phyloP scores from a whole-genome alignment of 805 yeast species.

The Nakazawaea siamensis region DNA sequence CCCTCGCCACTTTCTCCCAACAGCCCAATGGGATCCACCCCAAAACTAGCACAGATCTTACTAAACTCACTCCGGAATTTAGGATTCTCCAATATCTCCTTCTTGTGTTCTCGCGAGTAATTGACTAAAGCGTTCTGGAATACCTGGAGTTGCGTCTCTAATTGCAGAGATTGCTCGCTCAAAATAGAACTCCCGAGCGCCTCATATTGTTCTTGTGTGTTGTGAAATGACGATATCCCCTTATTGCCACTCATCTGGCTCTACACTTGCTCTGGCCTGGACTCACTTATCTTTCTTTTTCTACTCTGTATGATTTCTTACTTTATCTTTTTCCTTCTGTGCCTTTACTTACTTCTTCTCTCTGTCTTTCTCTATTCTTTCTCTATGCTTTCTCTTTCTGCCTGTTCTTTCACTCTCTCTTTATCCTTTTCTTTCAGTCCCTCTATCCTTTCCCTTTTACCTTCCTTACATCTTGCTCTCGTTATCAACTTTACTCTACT shows the following conservation, averaged over 20 bases:
- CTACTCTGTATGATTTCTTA: no score
- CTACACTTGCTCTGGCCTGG: no score
- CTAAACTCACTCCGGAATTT: constrained; percentile 66
- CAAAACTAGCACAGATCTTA: constrained; percentile 68
- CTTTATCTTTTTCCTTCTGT: no score
- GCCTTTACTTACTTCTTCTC: no score
- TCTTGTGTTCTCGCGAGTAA: constrained; percentile 66
- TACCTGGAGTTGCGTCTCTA: constrained; percentile 63
- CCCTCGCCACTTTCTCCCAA: constrained; percentile 14
- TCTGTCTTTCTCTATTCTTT: no score
- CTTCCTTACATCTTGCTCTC: no score
- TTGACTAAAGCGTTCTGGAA: constrained; percentile 72
- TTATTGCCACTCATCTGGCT: constrained; percentile 16
- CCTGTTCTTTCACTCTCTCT: no score
- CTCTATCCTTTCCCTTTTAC: no score
- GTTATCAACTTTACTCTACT: not conserved
- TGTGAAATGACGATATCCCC: constrained; percentile 23
- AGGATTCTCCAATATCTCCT: constrained; percentile 55
- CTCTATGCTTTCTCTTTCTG: no score
- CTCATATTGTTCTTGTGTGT: constrained; percentile 29
- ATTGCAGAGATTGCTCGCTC: constrained; percentile 48
- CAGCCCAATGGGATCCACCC: constrained; percentile 66
- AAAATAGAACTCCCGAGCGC: constrained; percentile 42
- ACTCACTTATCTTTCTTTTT: no score
- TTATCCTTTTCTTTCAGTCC: no score